Percentiles rank a stretch among this genome's conserved stretches.
These are phyloP conservation scores for Vinca minor DNA, from an alignment of 257 asterid genomes.

Conservation along the genomic window DNA sequence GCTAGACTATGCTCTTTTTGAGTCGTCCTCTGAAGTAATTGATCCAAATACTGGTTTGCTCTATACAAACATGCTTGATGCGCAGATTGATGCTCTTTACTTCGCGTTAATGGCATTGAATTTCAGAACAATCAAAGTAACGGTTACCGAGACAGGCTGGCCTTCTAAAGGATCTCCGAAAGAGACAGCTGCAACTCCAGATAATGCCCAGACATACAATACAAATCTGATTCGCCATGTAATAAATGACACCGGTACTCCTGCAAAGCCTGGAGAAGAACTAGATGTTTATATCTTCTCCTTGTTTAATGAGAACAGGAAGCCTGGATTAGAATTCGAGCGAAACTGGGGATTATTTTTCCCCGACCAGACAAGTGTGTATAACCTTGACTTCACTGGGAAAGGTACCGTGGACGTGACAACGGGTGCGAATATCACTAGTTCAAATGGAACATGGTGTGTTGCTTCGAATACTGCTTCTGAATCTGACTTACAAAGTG, in stretches of 20 bases:
- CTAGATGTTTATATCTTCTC: slow-evolving; percentile 71
- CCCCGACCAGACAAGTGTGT: slow-evolving; percentile 85
- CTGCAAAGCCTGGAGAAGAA: slow-evolving; percentile 70
- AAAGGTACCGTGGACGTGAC: slow-evolving; percentile 35
- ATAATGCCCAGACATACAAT: slow-evolving; percentile 81
- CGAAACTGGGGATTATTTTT: slow-evolving; percentile 95
- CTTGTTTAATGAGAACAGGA: slow-evolving; percentile 84
- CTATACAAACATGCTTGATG: slow-evolving; percentile 90
- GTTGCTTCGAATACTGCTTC: slow-evolving; percentile 63
- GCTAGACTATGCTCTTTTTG: slow-evolving; percentile 78
- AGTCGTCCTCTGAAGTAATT: slow-evolving; percentile 88
- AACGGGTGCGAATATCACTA: slow-evolving; percentile 34
- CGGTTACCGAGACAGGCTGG: slow-evolving; percentile 99
- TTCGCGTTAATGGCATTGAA: slow-evolving; percentile 70
- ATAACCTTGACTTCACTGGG: slow-evolving; percentile 82
- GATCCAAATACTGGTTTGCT: slow-evolving; percentile 88
- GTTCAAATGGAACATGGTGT: slow-evolving; percentile 83
- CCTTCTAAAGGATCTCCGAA: slow-evolving; percentile 89
- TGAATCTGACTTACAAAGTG: slow-evolving; percentile 61
- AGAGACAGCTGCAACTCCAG: slow-evolving; percentile 82
- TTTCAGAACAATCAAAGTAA: slow-evolving; percentile 59
- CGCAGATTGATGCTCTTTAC: slow-evolving; percentile 84
- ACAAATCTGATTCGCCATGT: slow-evolving; percentile 74
- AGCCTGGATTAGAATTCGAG: slow-evolving; percentile 91
- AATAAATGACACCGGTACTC: slow-evolving; percentile 75